phyloP scores from a whole-genome alignment of 2,329 filamentous ascomycete species.

The Pseudocercospora ulei region DNA sequence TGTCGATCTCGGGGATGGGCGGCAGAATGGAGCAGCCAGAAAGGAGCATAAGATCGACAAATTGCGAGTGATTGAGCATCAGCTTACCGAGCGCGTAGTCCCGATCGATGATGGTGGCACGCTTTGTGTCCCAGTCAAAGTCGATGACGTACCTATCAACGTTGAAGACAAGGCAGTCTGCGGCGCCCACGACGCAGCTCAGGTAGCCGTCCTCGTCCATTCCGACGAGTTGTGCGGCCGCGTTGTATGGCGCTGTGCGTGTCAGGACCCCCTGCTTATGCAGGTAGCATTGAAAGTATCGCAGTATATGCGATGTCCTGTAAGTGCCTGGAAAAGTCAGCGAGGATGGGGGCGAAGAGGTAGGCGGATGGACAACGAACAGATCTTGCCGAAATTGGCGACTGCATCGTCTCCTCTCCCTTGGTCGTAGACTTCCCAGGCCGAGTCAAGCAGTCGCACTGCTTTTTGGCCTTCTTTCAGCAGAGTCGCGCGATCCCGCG shows the following conservation, averaged over 20 bases:
- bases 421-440: constrained; percentile 79
- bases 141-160: constrained; percentile 62
- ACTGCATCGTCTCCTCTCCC: constrained; percentile 73
- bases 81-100: constrained; percentile 52
- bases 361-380: constrained; percentile 41
- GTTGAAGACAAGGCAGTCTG: constrained; percentile 77
- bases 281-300: constrained; percentile 65
- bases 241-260: constrained; percentile 76
- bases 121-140: constrained; percentile 56
- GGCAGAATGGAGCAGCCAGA: constrained; percentile 64
- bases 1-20: constrained; percentile 53
- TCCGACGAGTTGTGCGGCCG: constrained; percentile 72
- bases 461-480: constrained; percentile 25
- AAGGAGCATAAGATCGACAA: constrained; percentile 54
- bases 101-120: constrained; percentile 56
- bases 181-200: constrained; percentile 70
- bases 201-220: constrained; percentile 61
- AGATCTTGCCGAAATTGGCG: constrained; percentile 71
- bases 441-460: constrained; percentile 40
- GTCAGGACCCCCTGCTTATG: constrained; percentile 61
- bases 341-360: not conserved
- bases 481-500: constrained; percentile 26
- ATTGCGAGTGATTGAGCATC: constrained; percentile 59
- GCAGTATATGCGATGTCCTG: constrained; percentile 61
- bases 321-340: constrained; percentile 52